A percentile compares a stretch with the other conserved stretches of the same genome.
Evolutionary conservation across 1,284 basidiomycete genomes (phyloP).

Genomic region (Cutaneotrichosporon sp.): DNA sequence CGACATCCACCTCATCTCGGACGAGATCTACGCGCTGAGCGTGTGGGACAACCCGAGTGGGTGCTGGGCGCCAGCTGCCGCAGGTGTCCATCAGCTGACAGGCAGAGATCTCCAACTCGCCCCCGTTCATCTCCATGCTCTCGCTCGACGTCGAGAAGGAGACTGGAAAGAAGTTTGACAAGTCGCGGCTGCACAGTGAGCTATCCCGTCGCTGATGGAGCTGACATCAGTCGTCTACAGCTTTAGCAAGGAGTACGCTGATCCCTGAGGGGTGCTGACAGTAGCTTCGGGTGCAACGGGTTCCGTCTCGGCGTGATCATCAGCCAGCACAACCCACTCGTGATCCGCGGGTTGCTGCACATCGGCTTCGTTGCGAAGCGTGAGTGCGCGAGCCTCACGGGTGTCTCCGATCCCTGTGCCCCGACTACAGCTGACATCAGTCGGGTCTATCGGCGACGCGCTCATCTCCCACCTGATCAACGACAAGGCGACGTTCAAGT

Average conservation of each 20-base stretch:
- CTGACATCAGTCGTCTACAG: conserved; percentile 43
- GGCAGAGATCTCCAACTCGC: conserved; percentile 35
- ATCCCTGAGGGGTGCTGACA: conserved; percentile 6
- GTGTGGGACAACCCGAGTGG: conserved; percentile 44
- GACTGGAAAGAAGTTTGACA: conserved; percentile 47
- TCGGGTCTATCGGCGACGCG: conserved; percentile 48
- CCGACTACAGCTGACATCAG: conserved; percentile 21
- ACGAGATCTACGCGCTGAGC: conserved; percentile 56
- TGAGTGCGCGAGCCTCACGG: conserved; percentile 17
- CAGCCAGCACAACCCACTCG: conserved; percentile 51
- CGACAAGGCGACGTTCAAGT: conserved; percentile 32
- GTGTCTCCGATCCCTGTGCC: no score
- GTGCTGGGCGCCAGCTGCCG: conserved; percentile 14
- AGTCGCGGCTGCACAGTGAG: conserved; percentile 50
- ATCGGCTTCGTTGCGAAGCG: conserved; percentile 48
- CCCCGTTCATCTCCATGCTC: conserved; percentile 52
- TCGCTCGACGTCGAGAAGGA: conserved; percentile 53
- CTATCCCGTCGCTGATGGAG: no score
- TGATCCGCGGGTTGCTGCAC: conserved; percentile 49
- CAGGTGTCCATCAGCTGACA: background rate
- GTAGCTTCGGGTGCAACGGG: conserved; percentile 55
- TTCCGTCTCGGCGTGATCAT: conserved; percentile 52
- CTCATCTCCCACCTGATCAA: conserved; percentile 44
- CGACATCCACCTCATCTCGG: conserved; percentile 53
- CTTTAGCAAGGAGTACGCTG: conserved; percentile 52